phyloP scores from a whole-genome alignment of 2,329 filamentous ascomycete genomes.

The Pseudopyrenochaeta lycopersici region DNA sequence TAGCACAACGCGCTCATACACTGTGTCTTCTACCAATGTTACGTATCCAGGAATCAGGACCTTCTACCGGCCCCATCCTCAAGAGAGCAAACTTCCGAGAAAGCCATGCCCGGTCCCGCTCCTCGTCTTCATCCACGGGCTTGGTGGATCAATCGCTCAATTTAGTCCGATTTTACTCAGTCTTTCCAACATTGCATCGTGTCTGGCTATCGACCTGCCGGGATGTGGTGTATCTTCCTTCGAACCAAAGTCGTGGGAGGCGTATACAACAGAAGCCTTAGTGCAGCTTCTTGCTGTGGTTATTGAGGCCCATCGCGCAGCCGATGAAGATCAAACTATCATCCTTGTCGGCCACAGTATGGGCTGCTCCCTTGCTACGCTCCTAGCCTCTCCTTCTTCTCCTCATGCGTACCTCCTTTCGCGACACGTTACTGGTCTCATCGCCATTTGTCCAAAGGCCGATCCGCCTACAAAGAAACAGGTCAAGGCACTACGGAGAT shows the following conservation, averaged over 20 bases:
- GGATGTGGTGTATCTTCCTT: constrained; percentile 87
- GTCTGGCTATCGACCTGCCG: constrained; percentile 87
- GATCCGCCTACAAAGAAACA: constrained; percentile 67
- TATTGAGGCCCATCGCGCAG: constrained; percentile 77
- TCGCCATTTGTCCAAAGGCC: constrained; percentile 83
- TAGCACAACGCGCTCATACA: constrained; percentile 75
- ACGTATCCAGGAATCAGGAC: constrained; percentile 81
- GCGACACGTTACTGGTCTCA: constrained; percentile 74
- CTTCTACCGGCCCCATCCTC: constrained; percentile 83
- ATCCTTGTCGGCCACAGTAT: constrained; percentile 89
- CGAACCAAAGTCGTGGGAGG: constrained; percentile 73
- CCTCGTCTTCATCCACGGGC: constrained; percentile 88
- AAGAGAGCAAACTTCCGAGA: constrained; percentile 80
- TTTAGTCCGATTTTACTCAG: constrained; percentile 84
- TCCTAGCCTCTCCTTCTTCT: constrained; percentile 71
- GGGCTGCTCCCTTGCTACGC: constrained; percentile 80
- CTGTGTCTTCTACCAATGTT: constrained; percentile 68
- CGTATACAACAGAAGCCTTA: constrained; percentile 81
- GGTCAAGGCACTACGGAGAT: constrained; percentile 60
- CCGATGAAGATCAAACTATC: constrained; percentile 71
- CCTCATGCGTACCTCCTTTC: constrained; percentile 63
- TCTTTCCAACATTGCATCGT: constrained; percentile 82
- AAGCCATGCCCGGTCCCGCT: constrained; percentile 79
- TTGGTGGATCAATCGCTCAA: constrained; percentile 91
- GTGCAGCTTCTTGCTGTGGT: constrained; percentile 77